A percentile compares a stretch with the other conserved stretches of the same genome.
phyloP scores from a whole-genome alignment of 345 rosid species.

The Bretschneidera sinensis region DNA sequence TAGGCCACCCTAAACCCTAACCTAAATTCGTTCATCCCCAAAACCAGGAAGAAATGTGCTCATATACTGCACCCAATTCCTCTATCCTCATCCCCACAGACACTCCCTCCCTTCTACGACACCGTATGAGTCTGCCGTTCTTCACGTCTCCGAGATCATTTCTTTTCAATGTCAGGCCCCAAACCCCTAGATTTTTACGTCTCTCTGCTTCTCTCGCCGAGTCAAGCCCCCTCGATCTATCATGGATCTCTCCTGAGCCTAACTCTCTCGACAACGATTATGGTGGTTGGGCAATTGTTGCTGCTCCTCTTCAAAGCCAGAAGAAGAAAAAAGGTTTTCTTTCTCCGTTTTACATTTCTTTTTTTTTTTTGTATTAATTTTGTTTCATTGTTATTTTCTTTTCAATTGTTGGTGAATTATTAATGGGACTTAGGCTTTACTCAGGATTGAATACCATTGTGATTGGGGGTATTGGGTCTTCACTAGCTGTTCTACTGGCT shows the following conservation, averaged over 20 bases:
- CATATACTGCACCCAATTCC: conserved; percentile 24
- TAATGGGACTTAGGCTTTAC: not conserved
- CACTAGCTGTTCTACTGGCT: conserved; percentile 46
- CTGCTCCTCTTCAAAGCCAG: conserved; percentile 23
- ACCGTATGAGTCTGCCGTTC: conserved; percentile 29
- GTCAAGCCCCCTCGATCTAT: conserved; percentile 25
- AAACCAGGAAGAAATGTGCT: conserved; percentile 25
- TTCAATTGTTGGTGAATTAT: not conserved
- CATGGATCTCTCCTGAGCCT: conserved; percentile 46
- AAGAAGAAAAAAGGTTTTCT: conserved; percentile 33
- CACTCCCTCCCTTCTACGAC: conserved; percentile 29
- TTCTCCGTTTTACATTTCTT: not conserved
- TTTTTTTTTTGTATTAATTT: not conserved
- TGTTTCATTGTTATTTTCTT: not conserved
- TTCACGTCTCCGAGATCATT: conserved; percentile 17
- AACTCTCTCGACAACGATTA: conserved; percentile 25
- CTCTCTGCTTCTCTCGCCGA: conserved; percentile 39
- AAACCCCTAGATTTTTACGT: conserved; percentile 29
- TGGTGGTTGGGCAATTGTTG: conserved; percentile 63
- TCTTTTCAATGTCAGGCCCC: conserved; percentile 18
- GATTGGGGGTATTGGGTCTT: conserved; percentile 48
- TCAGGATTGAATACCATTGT: conserved; percentile 45
- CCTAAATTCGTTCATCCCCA: not conserved
- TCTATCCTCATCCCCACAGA: conserved; percentile 24
- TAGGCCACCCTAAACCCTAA: not conserved